phyloP scores from a whole-genome alignment of 352 stramenopile genomes.

The Thraustochytrium striatum region DNA sequence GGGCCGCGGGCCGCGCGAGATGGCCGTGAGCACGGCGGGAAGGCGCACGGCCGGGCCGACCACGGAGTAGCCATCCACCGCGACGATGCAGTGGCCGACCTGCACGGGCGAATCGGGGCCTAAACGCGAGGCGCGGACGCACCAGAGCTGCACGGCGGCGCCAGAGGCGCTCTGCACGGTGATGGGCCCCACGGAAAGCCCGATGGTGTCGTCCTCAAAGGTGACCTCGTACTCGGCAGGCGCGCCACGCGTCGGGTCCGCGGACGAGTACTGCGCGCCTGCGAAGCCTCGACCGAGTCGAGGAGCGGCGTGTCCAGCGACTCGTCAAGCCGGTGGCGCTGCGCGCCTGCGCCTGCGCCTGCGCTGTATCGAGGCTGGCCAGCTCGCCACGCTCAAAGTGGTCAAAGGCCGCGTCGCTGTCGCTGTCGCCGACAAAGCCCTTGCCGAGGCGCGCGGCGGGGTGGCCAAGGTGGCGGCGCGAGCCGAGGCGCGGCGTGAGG shows the following conservation, averaged over 20 bases:
- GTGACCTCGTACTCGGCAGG: constrained; percentile 36
- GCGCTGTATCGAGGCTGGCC: background rate
- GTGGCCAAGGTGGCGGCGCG: too few relatives aligned
- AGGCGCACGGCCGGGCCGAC: background rate
- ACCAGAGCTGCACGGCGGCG: constrained; percentile 21
- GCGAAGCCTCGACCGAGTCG: background rate
- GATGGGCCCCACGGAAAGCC: background rate
- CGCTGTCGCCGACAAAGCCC: too few relatives aligned
- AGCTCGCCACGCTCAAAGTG: background rate
- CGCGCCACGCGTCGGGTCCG: background rate
- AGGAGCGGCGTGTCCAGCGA: background rate
- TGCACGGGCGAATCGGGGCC: background rate
- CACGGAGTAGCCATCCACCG: background rate
- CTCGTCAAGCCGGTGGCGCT: background rate
- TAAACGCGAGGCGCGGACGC: background rate
- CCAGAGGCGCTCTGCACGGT: background rate
- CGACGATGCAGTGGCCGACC: background rate
- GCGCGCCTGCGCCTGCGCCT: background rate
- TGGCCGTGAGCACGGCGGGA: background rate
- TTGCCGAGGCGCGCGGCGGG: too few relatives aligned
- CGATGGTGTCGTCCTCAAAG: constrained; percentile 9
- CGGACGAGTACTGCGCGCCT: background rate
- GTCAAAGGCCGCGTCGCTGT: background rate
- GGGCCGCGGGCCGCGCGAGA: background rate
- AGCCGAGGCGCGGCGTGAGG: too few relatives aligned